Conservation (phyloP, 495 filamentous ascomycete genomes). For the Glarea lozoyensis region DNA sequence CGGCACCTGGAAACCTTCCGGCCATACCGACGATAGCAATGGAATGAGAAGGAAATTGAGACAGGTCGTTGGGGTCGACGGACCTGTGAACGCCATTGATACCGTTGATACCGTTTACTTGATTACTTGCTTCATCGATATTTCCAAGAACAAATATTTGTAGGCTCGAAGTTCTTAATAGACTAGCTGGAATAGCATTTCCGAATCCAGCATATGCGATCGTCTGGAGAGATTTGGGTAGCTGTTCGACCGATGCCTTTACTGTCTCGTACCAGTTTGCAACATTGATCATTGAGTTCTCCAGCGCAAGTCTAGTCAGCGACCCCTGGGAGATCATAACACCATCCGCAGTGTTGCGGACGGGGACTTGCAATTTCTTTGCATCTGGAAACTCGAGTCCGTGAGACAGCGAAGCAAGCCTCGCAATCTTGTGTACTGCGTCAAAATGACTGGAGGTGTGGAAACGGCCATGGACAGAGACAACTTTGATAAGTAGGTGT, state of each 20-base stretch:
- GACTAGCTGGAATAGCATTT: slow-evolving; percentile 23
- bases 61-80: no score
- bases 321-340: slow-evolving; percentile 4
- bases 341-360: slow-evolving; percentile 24
- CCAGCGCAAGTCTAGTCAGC: slow-evolving; percentile 24
- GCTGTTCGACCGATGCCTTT: slow-evolving; percentile 20
- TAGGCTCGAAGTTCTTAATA: slow-evolving; percentile 18
- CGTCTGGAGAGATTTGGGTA: slow-evolving; percentile 20
- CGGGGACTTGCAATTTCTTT: slow-evolving; percentile 15
- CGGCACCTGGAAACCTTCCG: slow-evolving; percentile 34
- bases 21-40: slow-evolving; percentile 41
- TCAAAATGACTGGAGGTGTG: slow-evolving; percentile 27
- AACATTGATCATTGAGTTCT: slow-evolving; percentile 24
- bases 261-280: slow-evolving; percentile 30
- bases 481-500: slow-evolving; percentile 13
- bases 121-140: not conserved
- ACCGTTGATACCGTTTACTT: not conserved
- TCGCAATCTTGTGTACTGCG: slow-evolving; percentile 18
- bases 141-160: not conserved
- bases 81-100: not conserved
- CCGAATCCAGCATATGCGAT: slow-evolving; percentile 25
- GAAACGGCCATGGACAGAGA: slow-evolving; percentile 21
- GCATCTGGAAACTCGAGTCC: slow-evolving; percentile 19
- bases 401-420: slow-evolving; percentile 13
- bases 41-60: no score